Conservation (phyloP, 2,329 filamentous ascomycete genomes). For the Phyllosticta capitalensis region DNA sequence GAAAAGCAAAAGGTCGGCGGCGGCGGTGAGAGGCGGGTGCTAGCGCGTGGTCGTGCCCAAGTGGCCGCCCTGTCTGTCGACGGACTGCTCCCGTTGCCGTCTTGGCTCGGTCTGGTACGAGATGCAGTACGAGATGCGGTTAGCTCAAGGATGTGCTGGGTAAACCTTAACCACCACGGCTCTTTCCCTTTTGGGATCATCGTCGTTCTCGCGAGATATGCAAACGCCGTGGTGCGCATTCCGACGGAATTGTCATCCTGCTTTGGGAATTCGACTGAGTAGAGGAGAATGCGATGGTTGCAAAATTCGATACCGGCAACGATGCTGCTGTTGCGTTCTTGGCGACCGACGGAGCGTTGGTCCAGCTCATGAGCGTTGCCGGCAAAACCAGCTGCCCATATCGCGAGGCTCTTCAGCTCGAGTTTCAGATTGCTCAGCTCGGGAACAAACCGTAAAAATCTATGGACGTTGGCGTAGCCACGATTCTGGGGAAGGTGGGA, state of each 20-base stretch:
- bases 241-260: neutral
- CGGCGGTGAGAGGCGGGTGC: neutral
- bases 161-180: neutral
- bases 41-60: neutral
- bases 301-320: neutral
- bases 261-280: neutral
- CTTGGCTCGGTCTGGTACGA: neutral
- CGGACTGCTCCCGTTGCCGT: neutral
- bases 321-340: neutral
- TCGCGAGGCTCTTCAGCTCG: neutral
- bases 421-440: neutral
- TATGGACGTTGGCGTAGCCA: no score
- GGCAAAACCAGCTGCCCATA: neutral
- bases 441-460: no score
- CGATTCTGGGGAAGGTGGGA: neutral
- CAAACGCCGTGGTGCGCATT: neutral
- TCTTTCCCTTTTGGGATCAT: neutral
- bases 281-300: neutral
- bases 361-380: neutral
- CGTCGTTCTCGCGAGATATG: neutral
- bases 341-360: neutral
- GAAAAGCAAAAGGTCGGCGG: neutral
- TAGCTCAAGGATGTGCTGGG: neutral
- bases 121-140: no score
- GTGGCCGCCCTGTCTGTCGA: neutral